A percentile compares a stretch with the other conserved stretches of the same genome.
phyloP scores from a whole-genome alignment of 441 rosid species.

The Jatropha podagrica region DNA sequence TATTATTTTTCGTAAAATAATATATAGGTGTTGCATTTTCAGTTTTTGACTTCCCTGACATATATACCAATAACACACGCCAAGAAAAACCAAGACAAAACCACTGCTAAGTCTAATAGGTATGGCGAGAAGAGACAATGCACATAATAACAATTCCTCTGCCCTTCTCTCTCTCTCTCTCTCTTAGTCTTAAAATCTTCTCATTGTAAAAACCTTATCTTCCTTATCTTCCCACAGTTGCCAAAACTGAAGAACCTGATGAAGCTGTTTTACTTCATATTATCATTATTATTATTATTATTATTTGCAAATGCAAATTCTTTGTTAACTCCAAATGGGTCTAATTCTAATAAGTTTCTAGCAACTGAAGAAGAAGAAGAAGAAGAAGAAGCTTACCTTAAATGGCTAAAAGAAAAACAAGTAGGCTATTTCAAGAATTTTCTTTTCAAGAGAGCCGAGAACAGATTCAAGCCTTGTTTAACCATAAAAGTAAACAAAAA shows the following conservation, averaged over 20 bases:
- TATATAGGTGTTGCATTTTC: neutral
- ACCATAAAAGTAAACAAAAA: conserved; percentile 36
- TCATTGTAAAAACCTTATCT: conserved; percentile 5
- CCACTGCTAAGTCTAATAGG: conserved; percentile 28
- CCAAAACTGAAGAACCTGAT: conserved; percentile 14
- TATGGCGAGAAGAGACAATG: conserved; percentile 22
- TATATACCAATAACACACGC: conserved; percentile 17
- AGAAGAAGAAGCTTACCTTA: conserved; percentile 28
- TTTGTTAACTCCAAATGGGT: conserved; percentile 10
- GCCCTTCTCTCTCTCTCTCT: neutral
- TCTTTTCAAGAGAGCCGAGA: conserved; percentile 31
- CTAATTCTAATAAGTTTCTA: conserved; percentile 23
- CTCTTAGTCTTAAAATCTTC: neutral
- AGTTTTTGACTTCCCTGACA: conserved; percentile 20
- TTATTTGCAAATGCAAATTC: conserved; percentile 27
- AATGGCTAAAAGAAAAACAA: conserved; percentile 34
- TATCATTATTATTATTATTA: conserved; percentile 17
- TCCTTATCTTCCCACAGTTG: neutral
- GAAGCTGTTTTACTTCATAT: conserved; percentile 18
- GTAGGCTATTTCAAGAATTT: conserved; percentile 29
- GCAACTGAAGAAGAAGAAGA: conserved; percentile 24
- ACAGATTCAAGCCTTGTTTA: conserved; percentile 39
- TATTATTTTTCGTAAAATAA: too few relatives aligned
- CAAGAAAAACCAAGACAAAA: conserved; percentile 3
- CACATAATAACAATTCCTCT: conserved; percentile 23